phyloP scores from a whole-genome alignment of 176 grass and related monocot species.

The maize (Zea mays) region Zm-B73-REFERENCE-NAM-5.0 NC_050097.1:134435001-134435500 shows the following conservation, averaged over 20 bases:
- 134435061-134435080: neutral
- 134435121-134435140: neutral
- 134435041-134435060: neutral
- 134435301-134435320: neutral
- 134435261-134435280: neutral
- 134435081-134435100: neutral
- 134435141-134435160: neutral
- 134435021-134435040: neutral
- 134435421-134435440: constrained; percentile 94
- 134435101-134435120: neutral
- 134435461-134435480: constrained; percentile 94
- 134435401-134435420: too few relatives aligned
- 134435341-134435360: too few relatives aligned
- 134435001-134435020: constrained; percentile 1
- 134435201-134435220: neutral
- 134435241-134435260: neutral
- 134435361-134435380: too few relatives aligned
- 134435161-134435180: constrained; percentile 9
- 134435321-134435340: neutral
- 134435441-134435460: constrained; percentile 85
- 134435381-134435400: too few relatives aligned
- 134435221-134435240: neutral
- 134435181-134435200: neutral
- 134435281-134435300: neutral
- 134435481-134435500: neutral